Conservation (phyloP, 1,139 yeast genomes). For the Kluyveromyces sp. region DNA sequence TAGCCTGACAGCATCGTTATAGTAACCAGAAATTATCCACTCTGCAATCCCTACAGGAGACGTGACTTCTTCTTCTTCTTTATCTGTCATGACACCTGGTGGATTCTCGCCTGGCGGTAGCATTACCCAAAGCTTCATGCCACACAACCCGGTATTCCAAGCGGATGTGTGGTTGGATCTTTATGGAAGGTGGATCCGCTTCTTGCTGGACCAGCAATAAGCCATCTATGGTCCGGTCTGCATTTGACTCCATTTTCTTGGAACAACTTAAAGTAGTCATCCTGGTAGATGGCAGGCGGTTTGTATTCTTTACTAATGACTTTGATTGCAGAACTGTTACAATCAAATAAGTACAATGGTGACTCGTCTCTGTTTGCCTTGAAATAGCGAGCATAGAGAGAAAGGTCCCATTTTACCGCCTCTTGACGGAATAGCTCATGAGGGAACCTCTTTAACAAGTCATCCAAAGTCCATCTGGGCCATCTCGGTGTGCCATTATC, state of each 20-base stretch:
- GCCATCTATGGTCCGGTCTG: constrained; percentile 88
- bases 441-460: constrained; percentile 47
- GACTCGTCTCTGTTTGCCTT: constrained; percentile 62
- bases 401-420: constrained; percentile 70
- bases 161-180: constrained; percentile 90
- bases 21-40: constrained; percentile 80
- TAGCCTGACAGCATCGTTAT: constrained; percentile 43
- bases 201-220: constrained; percentile 71
- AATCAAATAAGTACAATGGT: constrained; percentile 80
- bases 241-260: constrained; percentile 37
- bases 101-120: constrained; percentile 69
- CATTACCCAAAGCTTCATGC: constrained; percentile 84
- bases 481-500: constrained; percentile 36
- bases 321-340: constrained; percentile 58
- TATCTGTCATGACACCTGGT: constrained; percentile 78
- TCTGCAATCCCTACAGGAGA: constrained; percentile 86
- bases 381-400: constrained; percentile 55
- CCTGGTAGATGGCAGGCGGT: constrained; percentile 45
- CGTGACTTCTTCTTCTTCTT: constrained; percentile 81
- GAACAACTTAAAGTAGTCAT: constrained; percentile 44
- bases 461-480: constrained; percentile 60
- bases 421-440: constrained; percentile 69
- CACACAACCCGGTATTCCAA: constrained; percentile 75
- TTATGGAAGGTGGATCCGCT: constrained; percentile 89
- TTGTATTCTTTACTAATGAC: constrained; percentile 46